Evolutionary conservation across 306 rosid species (phyloP).

Genomic region (Cucurbita moschata): DNA sequence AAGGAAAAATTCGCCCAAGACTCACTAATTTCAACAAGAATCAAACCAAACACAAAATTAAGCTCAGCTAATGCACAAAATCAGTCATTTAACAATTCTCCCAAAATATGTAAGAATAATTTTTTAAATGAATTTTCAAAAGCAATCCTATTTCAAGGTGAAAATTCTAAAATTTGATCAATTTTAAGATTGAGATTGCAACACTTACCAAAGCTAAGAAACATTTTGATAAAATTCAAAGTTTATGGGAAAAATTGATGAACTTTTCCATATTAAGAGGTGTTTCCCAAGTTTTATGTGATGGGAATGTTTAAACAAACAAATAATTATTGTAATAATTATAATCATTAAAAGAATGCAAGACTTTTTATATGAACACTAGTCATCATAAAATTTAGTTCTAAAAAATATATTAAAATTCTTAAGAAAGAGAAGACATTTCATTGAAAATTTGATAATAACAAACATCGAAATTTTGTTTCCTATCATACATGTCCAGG

Average conservation of each 20-base stretch:
- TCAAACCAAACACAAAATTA: not conserved
- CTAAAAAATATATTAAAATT: too few species aligned
- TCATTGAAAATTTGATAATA: too few species aligned
- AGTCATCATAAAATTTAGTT: not conserved
- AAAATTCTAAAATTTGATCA: not conserved
- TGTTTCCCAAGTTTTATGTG: not conserved
- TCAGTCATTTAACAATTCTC: not conserved
- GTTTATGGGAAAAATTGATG: not conserved
- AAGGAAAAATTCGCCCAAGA: too few species aligned
- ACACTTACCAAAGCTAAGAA: not conserved
- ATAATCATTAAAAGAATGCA: not conserved
- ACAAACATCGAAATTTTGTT: too few species aligned
- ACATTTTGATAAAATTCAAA: not conserved
- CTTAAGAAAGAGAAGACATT: too few species aligned
- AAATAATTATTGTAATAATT: not conserved
- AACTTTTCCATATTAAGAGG: not conserved
- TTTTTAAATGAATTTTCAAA: not conserved
- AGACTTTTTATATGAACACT: not conserved
- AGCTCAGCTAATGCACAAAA: not conserved
- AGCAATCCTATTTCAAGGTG: not conserved
- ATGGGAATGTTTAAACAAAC: not conserved
- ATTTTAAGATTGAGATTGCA: too few species aligned
- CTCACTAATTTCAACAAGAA: not conserved
- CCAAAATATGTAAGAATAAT: not conserved
- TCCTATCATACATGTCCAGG: not conserved